A percentile compares a stretch with the other conserved stretches of the same genome.
These are phyloP conservation scores for Xylaria arbuscula DNA, from an alignment of 2,329 filamentous ascomycete species.

Conservation along the genomic window DNA sequence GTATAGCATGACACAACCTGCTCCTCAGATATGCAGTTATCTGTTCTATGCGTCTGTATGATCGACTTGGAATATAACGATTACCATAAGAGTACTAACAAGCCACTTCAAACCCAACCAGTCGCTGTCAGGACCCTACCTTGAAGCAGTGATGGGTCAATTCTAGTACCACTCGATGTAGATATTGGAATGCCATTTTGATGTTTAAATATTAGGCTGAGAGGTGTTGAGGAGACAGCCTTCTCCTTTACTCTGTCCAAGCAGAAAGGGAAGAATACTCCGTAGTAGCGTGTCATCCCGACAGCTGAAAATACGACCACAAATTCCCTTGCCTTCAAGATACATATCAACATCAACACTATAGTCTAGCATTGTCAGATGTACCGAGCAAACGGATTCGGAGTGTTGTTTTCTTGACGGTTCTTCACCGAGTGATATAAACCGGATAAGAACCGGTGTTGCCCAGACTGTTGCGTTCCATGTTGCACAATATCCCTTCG, in stretches of 20 bases:
- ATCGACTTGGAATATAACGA: not conserved
- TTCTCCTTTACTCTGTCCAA: not conserved
- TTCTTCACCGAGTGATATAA: not conserved
- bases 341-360: not conserved
- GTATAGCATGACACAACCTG: too few species aligned
- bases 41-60: not conserved
- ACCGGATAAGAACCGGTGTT: not conserved
- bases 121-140: not conserved
- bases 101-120: not conserved
- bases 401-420: too few species aligned
- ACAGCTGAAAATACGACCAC: not conserved
- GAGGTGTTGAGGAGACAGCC: not conserved
- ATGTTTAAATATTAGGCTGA: too few species aligned
- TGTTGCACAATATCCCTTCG: slow-evolving; percentile 1
- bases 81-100: not conserved
- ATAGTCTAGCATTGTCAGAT: too few species aligned
- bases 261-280: not conserved
- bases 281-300: not conserved
- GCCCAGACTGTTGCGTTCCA: not conserved
- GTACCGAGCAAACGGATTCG: not conserved
- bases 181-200: not conserved
- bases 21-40: too few species aligned
- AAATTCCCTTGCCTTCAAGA: not conserved
- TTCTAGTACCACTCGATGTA: not conserved
- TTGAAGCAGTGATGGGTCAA: not conserved